Evolutionary conservation across 2,329 filamentous ascomycete genomes (phyloP).

Genomic region (Coniochaeta sp.): DNA sequence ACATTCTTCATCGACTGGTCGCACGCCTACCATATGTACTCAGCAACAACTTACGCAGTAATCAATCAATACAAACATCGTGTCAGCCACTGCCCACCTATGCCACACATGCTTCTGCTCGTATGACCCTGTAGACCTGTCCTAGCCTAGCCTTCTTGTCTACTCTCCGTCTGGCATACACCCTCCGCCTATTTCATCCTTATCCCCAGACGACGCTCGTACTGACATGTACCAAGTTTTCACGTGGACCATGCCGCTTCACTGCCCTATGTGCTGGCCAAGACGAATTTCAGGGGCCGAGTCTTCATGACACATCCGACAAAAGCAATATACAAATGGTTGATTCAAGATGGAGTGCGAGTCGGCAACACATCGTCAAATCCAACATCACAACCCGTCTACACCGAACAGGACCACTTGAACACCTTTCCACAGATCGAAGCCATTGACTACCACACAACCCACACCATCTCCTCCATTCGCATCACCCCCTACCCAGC

Average conservation of each 20-base stretch:
- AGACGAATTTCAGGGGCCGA: constrained; percentile 93
- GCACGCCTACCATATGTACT: constrained; percentile 11
- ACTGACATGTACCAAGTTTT: constrained; percentile 54
- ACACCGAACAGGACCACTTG: constrained; percentile 91
- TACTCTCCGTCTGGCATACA: background rate
- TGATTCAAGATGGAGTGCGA: constrained; percentile 93
- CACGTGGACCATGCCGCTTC: constrained; percentile 98
- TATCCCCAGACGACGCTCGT: background rate
- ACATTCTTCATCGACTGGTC: constrained; percentile 4
- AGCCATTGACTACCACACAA: constrained; percentile 97
- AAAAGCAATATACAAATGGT: constrained; percentile 99
- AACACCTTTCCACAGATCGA: constrained; percentile 92
- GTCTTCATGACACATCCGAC: constrained; percentile 99
- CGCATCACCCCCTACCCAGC: constrained; percentile 95
- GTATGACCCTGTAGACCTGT: background rate
- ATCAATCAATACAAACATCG: constrained; percentile 17
- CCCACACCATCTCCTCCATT: constrained; percentile 93
- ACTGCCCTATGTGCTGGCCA: constrained; percentile 93
- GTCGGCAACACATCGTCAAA: constrained; percentile 67
- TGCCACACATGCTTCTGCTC: background rate
- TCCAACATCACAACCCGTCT: constrained; percentile 65
- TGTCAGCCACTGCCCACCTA: constrained; percentile 12
- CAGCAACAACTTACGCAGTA: constrained; percentile 6
- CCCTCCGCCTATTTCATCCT: background rate
- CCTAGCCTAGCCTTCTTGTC: background rate